Evolutionary conservation across 2,329 filamentous ascomycete genomes (phyloP), one percentile per base, ranked within the genome.

Genomic region (Fusarium tanahbumbuense): DNA sequence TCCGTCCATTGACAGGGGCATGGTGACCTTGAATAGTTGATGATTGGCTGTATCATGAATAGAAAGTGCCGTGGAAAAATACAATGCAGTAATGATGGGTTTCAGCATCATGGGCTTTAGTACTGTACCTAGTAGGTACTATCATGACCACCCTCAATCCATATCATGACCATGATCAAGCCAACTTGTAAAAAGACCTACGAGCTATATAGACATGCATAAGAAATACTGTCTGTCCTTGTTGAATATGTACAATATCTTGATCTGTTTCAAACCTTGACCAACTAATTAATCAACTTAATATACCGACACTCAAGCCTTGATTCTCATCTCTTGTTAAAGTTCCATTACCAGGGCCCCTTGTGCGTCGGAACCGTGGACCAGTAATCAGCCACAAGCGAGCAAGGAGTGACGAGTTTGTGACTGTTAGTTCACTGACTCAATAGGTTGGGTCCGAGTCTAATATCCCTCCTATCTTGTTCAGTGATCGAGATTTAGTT

Each of bases 401-500:
- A 42, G 9, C 34, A 22, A 27, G 34, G n/a, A 53, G 49, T 41
- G 49, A 53, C 23, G 48, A n/a, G 22, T 28, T 37, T n/a, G 11
- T 53, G 34, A 37, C 25, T 61, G 56, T 62, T 62, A 64, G 73
- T 62, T 72, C 66, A 58, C 41, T 67, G 34, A n/a, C 18, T 64
- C 70, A 60, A 75, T 75, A 72, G 66, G 73, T 75, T 73, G 66
- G 73, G 34, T 37, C 28, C 28, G 28, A 28, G 28, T 13, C 34
- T n/a, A 11, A n/a, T 37, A n/a, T 37, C 18, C 34, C 34, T 37
- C 34, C 34, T 22, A 18, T 32, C 12, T 27, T 41, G 37, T 67
- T 60, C 67, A 56, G 52, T 69, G 60, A 75, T 75, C 71, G 59
- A 73, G 73, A 75, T 75, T 69, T 63, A n/a, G 18, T 32, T 16